phyloP scores from a whole-genome alignment of 2,329 filamentous ascomycete genomes.

The Aspergillus amoenus region DNA sequence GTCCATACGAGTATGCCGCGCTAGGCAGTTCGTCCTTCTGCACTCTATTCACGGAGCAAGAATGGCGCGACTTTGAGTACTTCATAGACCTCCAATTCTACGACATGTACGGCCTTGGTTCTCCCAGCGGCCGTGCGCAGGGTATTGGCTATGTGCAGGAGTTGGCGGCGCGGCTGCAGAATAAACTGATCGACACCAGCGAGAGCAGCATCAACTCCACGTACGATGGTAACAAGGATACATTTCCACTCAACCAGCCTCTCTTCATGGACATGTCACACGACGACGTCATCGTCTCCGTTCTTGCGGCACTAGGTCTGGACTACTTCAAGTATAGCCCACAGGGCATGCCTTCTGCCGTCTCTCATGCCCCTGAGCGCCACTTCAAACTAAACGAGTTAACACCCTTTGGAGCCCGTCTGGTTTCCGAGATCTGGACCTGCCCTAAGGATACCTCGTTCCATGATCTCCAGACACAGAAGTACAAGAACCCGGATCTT shows the following conservation, averaged over 20 bases:
- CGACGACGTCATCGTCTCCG: slow-evolving; percentile 53
- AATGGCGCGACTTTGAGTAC: slow-evolving; percentile 57
- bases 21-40: slow-evolving; percentile 55
- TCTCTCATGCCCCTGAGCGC: slow-evolving; percentile 44
- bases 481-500: slow-evolving; percentile 31
- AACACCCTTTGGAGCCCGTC: slow-evolving; percentile 56
- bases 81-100: slow-evolving; percentile 54
- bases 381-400: slow-evolving; percentile 52
- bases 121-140: slow-evolving; percentile 53
- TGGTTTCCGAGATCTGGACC: slow-evolving; percentile 58
- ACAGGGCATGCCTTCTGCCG: slow-evolving; percentile 23
- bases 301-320: slow-evolving; percentile 53
- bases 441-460: slow-evolving; percentile 36
- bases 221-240: slow-evolving; percentile 44
- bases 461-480: slow-evolving; percentile 40
- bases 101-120: slow-evolving; percentile 47
- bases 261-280: slow-evolving; percentile 57
- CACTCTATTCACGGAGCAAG: slow-evolving; percentile 53
- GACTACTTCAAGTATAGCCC: slow-evolving; percentile 49
- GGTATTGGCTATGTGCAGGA: slow-evolving; percentile 56
- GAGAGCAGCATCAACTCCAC: slow-evolving; percentile 55
- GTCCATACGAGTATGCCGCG: slow-evolving; percentile 54
- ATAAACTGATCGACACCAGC: slow-evolving; percentile 48
- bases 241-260: slow-evolving; percentile 50
- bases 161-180: slow-evolving; percentile 49